Evolutionary conservation across 306 rosid genomes (phyloP).

Genomic region (Sophora flavescens): DNA sequence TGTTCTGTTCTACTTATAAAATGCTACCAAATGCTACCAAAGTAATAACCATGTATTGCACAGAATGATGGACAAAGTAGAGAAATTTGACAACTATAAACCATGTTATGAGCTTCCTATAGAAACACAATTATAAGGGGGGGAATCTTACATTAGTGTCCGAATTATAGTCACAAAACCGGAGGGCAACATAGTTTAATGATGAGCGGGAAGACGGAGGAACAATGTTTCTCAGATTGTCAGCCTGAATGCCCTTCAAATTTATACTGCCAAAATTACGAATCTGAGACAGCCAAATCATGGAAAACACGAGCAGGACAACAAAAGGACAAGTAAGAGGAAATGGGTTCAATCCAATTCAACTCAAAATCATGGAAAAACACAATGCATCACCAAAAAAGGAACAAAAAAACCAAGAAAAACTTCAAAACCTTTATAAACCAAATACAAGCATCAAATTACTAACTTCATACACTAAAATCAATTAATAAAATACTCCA

Average conservation of each 20-base stretch:
- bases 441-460: background rate
- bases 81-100: slow-evolving; percentile 29
- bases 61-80: background rate
- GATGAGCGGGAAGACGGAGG: slow-evolving; percentile 94
- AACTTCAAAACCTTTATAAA: slow-evolving; percentile 27
- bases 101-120: slow-evolving; percentile 25
- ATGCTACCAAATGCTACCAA: no score
- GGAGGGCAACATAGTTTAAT: slow-evolving; percentile 86
- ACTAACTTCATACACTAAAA: background rate
- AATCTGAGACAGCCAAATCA: slow-evolving; percentile 80
- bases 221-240: slow-evolving; percentile 72
- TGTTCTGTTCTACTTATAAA: no score
- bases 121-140: slow-evolving; percentile 23
- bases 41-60: background rate
- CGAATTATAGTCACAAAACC: slow-evolving; percentile 65
- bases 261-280: slow-evolving; percentile 94
- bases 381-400: slow-evolving; percentile 24
- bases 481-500: background rate
- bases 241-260: slow-evolving; percentile 92
- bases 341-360: slow-evolving; percentile 38
- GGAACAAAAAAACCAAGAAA: slow-evolving; percentile 8
- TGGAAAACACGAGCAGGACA: slow-evolving; percentile 49
- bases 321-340: slow-evolving; percentile 40
- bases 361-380: slow-evolving; percentile 34
- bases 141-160: slow-evolving; percentile 61